phyloP scores from a whole-genome alignment of 2,329 filamentous ascomycete genomes.

The Beauveria sp. region DNA sequence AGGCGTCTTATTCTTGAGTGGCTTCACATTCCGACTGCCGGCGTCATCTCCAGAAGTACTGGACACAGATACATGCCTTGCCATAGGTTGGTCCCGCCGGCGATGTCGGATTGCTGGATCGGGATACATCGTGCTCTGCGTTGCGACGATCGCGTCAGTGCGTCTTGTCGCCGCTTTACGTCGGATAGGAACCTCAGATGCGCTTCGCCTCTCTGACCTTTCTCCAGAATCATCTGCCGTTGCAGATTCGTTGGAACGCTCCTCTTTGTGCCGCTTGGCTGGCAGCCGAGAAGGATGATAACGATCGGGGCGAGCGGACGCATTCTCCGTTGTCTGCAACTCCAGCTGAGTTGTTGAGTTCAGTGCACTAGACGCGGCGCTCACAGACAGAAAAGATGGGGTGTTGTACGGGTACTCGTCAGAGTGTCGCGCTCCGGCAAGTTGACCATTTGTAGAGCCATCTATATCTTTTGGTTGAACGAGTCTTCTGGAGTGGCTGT shows the following conservation, averaged over 20 bases:
- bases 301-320: background rate
- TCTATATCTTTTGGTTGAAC: conserved; percentile 32
- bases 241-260: conserved; percentile 14
- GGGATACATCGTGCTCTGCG: conserved; percentile 11
- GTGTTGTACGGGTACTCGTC: conserved; percentile 31
- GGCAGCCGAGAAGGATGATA: background rate
- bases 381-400: conserved; percentile 44
- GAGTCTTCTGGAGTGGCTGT: conserved; percentile 46
- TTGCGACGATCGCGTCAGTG: conserved; percentile 10
- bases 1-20: conserved; percentile 8
- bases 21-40: background rate
- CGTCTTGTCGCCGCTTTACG: conserved; percentile 15
- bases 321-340: background rate
- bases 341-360: conserved; percentile 23
- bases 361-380: conserved; percentile 49
- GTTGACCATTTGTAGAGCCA: conserved; percentile 17
- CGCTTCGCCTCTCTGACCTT: background rate
- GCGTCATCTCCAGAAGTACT: conserved; percentile 19
- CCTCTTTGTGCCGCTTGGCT: conserved; percentile 6
- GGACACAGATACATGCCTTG: conserved; percentile 1
- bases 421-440: conserved; percentile 27
- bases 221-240: conserved; percentile 16
- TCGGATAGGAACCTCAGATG: conserved; percentile 4
- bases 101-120: conserved; percentile 15
- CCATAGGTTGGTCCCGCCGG: conserved; percentile 14